Conservation (phyloP, 257 asterid genomes). For the Thymus mandschuricus region DNA sequence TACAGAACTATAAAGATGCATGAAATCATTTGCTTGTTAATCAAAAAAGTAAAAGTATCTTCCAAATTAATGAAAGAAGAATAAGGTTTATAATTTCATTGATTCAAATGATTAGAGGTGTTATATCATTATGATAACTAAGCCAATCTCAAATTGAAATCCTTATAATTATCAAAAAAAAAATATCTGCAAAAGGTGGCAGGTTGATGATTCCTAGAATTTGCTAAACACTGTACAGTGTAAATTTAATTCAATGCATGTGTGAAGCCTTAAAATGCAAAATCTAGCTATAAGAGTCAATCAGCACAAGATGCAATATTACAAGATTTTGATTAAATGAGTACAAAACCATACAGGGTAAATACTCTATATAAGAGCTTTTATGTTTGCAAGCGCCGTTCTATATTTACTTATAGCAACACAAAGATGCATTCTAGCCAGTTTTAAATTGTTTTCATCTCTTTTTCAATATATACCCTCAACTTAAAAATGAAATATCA, state of each 20-base stretch:
- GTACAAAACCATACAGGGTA: not conserved
- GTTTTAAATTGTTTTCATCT: not conserved
- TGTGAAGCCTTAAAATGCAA: not conserved
- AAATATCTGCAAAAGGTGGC: not conserved
- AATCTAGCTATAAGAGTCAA: not conserved
- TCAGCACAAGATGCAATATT: not conserved
- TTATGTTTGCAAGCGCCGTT: not conserved
- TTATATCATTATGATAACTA: not conserved
- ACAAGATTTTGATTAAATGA: not conserved
- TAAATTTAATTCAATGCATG: not conserved
- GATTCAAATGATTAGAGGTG: not conserved
- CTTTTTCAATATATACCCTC: not conserved
- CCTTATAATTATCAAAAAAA: not conserved
- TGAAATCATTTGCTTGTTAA: not conserved
- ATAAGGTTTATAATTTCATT: not conserved
- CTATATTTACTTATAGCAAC: not conserved
- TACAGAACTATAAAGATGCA: not conserved
- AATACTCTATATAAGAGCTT: no score
- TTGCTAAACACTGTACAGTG: not conserved
- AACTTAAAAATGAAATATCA: not conserved
- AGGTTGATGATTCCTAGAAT: not conserved
- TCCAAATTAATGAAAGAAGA: not conserved
- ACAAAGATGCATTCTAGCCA: not conserved
- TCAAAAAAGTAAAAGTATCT: not conserved
- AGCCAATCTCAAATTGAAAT: not conserved